Evolutionary conservation across 2,329 filamentous ascomycete species (phyloP).

Genomic region (Phialemoniopsis sp.): DNA sequence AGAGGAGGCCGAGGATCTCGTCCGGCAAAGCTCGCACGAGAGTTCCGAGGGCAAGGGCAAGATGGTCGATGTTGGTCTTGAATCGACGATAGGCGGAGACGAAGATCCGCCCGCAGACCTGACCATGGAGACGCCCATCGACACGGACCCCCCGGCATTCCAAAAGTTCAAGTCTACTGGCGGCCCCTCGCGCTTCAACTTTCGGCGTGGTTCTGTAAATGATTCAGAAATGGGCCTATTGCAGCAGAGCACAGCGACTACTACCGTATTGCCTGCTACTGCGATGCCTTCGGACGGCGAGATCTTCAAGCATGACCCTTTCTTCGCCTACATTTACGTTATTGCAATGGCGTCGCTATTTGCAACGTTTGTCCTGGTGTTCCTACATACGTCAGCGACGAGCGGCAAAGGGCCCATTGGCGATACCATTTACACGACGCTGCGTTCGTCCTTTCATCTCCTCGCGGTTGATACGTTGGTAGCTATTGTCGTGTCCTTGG

Average conservation of each 20-base stretch:
- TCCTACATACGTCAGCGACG: constrained; percentile 78
- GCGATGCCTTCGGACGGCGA: constrained; percentile 59
- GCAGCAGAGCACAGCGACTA: constrained; percentile 32
- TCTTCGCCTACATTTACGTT: constrained; percentile 87
- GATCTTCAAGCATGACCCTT: constrained; percentile 77
- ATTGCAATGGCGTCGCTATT: constrained; percentile 81
- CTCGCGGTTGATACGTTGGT: constrained; percentile 88
- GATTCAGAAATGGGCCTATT: constrained; percentile 44
- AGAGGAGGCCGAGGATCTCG: constrained; percentile 22
- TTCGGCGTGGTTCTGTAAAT: constrained; percentile 35
- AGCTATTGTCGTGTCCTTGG: constrained; percentile 78
- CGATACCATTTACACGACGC: constrained; percentile 89
- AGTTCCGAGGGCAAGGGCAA: constrained; percentile 47
- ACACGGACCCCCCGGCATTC: constrained; percentile 57
- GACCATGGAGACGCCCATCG: constrained; percentile 46
- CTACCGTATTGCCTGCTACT: constrained; percentile 27
- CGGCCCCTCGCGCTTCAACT: constrained; percentile 30
- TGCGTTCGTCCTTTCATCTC: constrained; percentile 83
- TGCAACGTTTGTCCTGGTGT: constrained; percentile 84
- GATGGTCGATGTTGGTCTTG: constrained; percentile 85
- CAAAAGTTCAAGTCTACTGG: constrained; percentile 49
- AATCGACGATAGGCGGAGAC: constrained; percentile 57
- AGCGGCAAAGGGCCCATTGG: constrained; percentile 66
- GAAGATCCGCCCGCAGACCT: constrained; percentile 59
- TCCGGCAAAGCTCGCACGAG: constrained; percentile 17